Evolutionary conservation across 441 rosid species (phyloP), one percentile per base, ranked within the genome.

Genomic region (Jatropha multifida): DNA sequence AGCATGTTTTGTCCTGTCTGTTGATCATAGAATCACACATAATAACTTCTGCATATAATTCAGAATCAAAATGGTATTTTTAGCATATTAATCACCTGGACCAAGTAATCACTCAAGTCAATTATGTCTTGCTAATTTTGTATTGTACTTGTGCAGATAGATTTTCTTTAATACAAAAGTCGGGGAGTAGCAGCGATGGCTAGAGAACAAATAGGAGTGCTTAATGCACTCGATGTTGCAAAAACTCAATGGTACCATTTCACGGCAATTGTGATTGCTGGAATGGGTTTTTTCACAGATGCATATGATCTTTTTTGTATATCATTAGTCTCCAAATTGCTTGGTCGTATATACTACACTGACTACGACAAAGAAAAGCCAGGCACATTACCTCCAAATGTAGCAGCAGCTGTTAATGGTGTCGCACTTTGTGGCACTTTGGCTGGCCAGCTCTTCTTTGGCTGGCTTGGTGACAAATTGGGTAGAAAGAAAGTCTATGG

Each of bases 231-330:
- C n/a, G 97, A 92, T 75, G 80, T 76, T 1, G 95, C 97, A 0
- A 90, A 89, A 82, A 92, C 97, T 63, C 94, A 90, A 76, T 90
- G 83, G 90, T 92, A 92, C 76, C 95, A 92, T 81, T 92, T 92
- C 83, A 89, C 95, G 0, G 89, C 97, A 7, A 92, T 90, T 69
- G 73, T 92, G 52, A 87, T 90, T 4, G 95, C 97, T 46, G 93
- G 97, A 77, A 92, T 92, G 97, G 97, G 93, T 23, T 92, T 92
- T 79, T 90, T 92, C 86, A 90, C 97, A 9, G 97, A 92, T 78
- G 93, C 97, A 2, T 90, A 92, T 61, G 95, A 92, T 78, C 93
- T 92, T 49, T 92, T 92, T 77, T 89, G 97, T 78, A 87, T 92
- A 66, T 90, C 93, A 44, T 85, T 92, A 1, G 95, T 92, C 64